Percentiles rank a stretch among this genome's conserved stretches.
These are phyloP conservation scores for Ophiostoma triangulosporum DNA, from an alignment of 2,329 filamentous ascomycete species.

Conservation along the genomic window DNA sequence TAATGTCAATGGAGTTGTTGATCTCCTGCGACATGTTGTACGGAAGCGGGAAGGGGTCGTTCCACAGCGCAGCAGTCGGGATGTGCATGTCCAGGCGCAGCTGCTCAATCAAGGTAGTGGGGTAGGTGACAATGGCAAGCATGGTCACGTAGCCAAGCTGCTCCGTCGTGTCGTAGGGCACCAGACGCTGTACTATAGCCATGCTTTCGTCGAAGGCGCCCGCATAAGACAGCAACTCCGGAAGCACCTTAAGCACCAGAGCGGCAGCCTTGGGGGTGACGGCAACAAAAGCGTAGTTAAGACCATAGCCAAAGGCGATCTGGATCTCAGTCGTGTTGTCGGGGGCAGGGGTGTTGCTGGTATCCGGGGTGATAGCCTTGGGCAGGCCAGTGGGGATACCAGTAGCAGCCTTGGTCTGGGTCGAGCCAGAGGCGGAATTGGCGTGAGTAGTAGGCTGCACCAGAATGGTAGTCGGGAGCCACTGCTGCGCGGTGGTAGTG, in stretches of 20 bases:
- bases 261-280: constrained; percentile 56
- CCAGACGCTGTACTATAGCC: constrained; percentile 57
- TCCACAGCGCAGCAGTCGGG: constrained; percentile 62
- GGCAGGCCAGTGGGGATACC: constrained; percentile 56
- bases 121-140: constrained; percentile 55
- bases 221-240: constrained; percentile 54
- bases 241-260: constrained; percentile 75
- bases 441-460: constrained; percentile 34
- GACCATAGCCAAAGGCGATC: constrained; percentile 65
- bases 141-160: constrained; percentile 71
- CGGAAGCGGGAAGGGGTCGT: constrained; percentile 48
- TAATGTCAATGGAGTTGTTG: constrained; percentile 67
- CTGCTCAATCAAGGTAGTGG: constrained; percentile 51
- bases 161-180: constrained; percentile 59
- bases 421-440: constrained; percentile 22
- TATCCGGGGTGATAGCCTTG: constrained; percentile 59
- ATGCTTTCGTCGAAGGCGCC: constrained; percentile 36
- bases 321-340: constrained; percentile 60
- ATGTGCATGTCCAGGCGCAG: constrained; percentile 57
- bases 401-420: constrained; percentile 32
- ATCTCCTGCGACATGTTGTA: constrained; percentile 65
- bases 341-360: constrained; percentile 38
- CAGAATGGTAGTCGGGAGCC: constrained; percentile 49
- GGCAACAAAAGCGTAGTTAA: constrained; percentile 78
- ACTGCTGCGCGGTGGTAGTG: constrained; percentile 17